Evolutionary conservation across 164 flowering plant species (phyloP).

Genomic region (Vitis cinerea): DNA sequence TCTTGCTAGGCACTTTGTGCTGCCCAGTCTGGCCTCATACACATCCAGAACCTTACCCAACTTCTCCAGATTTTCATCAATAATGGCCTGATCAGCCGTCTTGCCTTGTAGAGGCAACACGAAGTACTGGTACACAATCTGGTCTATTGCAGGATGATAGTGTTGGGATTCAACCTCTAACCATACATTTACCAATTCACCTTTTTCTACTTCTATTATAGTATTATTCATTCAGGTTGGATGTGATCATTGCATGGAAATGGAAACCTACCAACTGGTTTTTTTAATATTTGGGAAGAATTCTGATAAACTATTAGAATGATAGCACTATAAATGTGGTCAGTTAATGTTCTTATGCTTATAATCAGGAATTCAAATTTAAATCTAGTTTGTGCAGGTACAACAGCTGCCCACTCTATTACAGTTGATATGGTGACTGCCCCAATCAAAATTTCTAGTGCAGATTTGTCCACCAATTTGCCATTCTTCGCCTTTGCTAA

Average conservation of each 20-base stretch:
- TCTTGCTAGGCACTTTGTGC: conserved; percentile 57
- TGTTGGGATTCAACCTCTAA: conserved; percentile 62
- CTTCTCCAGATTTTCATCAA: conserved; percentile 37
- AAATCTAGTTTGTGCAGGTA: no score
- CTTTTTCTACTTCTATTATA: background rate
- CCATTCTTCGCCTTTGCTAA: no score
- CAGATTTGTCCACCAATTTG: no score
- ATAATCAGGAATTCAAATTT: no score
- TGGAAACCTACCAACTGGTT: background rate
- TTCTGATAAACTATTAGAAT: no score
- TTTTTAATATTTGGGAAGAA: no score
- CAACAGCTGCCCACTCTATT: no score
- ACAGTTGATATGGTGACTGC: no score
- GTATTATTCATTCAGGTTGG: background rate
- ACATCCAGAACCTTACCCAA: no score
- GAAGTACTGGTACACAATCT: conserved; percentile 37
- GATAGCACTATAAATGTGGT: background rate
- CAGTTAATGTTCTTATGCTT: no score
- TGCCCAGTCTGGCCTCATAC: no score
- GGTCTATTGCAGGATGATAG: conserved; percentile 36
- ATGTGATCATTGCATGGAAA: background rate
- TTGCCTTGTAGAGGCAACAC: conserved; percentile 36
- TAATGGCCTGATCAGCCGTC: conserved; percentile 29
- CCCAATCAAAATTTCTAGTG: no score
- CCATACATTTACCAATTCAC: conserved; percentile 42